phyloP scores from a whole-genome alignment of 2,329 filamentous ascomycete genomes.

The Huntiella abstrusa region DNA sequence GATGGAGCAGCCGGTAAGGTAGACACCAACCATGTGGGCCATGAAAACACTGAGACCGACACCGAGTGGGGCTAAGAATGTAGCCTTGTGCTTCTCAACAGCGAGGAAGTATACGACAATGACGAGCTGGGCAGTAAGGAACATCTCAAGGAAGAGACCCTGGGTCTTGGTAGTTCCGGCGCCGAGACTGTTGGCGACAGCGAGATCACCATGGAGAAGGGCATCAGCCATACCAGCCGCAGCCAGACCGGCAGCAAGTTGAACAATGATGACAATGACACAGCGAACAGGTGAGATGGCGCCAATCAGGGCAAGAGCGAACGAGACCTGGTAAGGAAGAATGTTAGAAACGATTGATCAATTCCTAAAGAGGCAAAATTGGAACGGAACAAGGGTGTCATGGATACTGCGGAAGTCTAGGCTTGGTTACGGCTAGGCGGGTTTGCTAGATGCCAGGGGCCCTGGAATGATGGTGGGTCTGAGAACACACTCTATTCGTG shows the following conservation, averaged over 20 bases:
- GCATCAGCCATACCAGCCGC: constrained; percentile 37
- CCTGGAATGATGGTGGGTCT: neutral
- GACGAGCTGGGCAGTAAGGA: constrained; percentile 43
- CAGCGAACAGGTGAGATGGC: constrained; percentile 34
- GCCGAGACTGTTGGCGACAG: constrained; percentile 36
- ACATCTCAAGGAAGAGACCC: constrained; percentile 49
- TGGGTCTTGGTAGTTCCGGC: constrained; percentile 31
- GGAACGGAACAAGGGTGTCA: neutral
- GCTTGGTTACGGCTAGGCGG: no score
- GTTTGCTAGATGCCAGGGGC: no score
- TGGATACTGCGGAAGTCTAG: neutral
- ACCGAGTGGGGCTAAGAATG: constrained; percentile 50
- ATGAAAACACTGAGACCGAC: constrained; percentile 57
- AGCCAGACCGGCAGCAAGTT: constrained; percentile 39
- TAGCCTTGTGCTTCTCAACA: constrained; percentile 54
- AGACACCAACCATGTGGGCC: constrained; percentile 25
- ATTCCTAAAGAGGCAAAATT: constrained; percentile 3
- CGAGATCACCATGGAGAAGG: constrained; percentile 37
- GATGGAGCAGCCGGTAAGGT: constrained; percentile 29
- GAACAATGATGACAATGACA: constrained; percentile 32
- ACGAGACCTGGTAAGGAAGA: constrained; percentile 25
- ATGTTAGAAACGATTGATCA: neutral
- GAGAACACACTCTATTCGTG: neutral
- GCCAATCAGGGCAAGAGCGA: constrained; percentile 40
- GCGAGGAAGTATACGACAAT: constrained; percentile 51